Percentiles rank a stretch among this genome's conserved stretches.
phyloP scores from a whole-genome alignment of 2,329 filamentous ascomycete species.

The Phialophora expanda region DNA sequence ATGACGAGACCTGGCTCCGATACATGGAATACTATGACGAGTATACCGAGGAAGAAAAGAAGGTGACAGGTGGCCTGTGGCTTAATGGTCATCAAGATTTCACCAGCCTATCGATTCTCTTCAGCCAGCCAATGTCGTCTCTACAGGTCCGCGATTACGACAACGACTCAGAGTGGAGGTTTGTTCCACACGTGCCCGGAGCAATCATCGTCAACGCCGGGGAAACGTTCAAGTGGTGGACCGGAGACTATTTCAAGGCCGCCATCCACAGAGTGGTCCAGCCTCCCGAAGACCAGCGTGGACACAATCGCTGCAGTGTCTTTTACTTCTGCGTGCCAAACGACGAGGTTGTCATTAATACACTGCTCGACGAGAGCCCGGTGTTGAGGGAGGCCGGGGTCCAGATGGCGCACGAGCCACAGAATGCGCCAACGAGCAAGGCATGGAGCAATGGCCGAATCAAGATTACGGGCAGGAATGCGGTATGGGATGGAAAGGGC shows the following conservation, averaged over 20 bases:
- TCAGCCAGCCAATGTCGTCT: conserved; percentile 63
- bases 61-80: conserved; percentile 52
- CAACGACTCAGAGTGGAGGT: conserved; percentile 56
- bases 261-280: conserved; percentile 24
- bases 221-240: conserved; percentile 57
- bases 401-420: conserved; percentile 1
- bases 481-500: conserved; percentile 6
- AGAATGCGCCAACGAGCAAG: conserved; percentile 21
- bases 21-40: conserved; percentile 65
- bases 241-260: conserved; percentile 49
- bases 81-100: conserved; percentile 62
- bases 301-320: conserved; percentile 23
- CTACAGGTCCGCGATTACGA: conserved; percentile 59
- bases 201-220: conserved; percentile 60
- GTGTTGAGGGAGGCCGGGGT: conserved; percentile 14
- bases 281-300: conserved; percentile 20
- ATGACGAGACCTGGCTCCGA: conserved; percentile 65
- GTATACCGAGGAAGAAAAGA: conserved; percentile 51
- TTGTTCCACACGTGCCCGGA: conserved; percentile 56
- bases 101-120: conserved; percentile 62
- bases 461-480: conserved; percentile 17
- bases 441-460: conserved; percentile 22
- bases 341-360: conserved; percentile 48
- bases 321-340: conserved; percentile 44
- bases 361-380: conserved; percentile 21